A percentile compares a stretch with the other conserved stretches of the same genome.
These are phyloP conservation scores for Terfezia boudieri DNA, from an alignment of 495 filamentous ascomycete genomes.

Conservation along the genomic window DNA sequence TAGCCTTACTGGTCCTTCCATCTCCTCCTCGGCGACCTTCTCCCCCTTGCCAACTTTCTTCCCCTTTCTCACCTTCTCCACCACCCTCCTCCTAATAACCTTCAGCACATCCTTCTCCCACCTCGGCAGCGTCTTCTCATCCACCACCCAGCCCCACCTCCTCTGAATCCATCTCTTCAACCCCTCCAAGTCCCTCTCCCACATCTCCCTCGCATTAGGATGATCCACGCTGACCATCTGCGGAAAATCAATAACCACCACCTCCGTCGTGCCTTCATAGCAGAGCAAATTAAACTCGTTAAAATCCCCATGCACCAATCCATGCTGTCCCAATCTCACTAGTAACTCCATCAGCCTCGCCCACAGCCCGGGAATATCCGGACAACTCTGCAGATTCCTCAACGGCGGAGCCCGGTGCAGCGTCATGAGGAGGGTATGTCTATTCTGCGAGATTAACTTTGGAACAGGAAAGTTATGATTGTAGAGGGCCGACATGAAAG, in stretches of 20 bases:
- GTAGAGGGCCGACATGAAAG: conserved; percentile 70
- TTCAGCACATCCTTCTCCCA: conserved; percentile 25
- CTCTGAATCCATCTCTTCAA: conserved; percentile 81
- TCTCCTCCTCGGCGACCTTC: conserved; percentile 26
- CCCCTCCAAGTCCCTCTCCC: conserved; percentile 82
- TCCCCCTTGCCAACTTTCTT: background rate
- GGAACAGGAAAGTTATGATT: conserved; percentile 77
- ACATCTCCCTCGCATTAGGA: conserved; percentile 78
- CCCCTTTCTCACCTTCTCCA: background rate
- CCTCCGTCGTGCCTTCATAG: conserved; percentile 41
- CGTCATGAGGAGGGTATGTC: conserved; percentile 90
- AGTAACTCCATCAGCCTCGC: conserved; percentile 74
- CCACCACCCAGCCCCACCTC: conserved; percentile 57
- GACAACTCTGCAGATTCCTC: conserved; percentile 56
- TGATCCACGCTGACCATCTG: conserved; percentile 97
- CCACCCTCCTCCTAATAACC: background rate
- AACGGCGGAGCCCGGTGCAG: conserved; percentile 76
- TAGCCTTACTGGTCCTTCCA: conserved; percentile 50
- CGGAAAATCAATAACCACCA: conserved; percentile 89
- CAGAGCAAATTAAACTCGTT: conserved; percentile 98
- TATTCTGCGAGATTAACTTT: conserved; percentile 58
- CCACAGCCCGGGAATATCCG: conserved; percentile 61
- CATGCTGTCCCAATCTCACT: conserved; percentile 58
- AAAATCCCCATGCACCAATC: conserved; percentile 93
- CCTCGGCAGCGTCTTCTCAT: conserved; percentile 60